These are phyloP conservation scores for Ochetophila trinervis DNA, from an alignment of 306 rosid species.

Conservation along the genomic window DNA sequence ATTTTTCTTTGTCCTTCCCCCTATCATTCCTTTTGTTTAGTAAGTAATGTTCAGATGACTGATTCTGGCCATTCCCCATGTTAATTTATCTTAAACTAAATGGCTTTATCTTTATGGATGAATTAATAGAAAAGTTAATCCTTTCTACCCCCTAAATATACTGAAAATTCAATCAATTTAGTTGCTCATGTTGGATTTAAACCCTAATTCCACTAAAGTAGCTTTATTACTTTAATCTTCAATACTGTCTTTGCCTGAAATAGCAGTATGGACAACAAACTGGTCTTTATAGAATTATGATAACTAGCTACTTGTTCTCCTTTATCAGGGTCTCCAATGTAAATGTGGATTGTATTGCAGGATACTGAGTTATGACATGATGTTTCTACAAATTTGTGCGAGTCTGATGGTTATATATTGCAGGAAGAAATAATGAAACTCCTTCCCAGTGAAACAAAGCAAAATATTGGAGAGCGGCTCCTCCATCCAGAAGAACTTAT, in stretches of 20 bases:
- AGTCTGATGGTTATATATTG: conserved; percentile 19
- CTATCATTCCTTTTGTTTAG: not conserved
- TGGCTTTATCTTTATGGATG: not conserved
- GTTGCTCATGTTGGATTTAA: no score
- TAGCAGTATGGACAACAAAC: not conserved
- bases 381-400: no score
- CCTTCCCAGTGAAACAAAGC: conserved; percentile 43
- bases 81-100: not conserved
- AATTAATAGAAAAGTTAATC: not conserved
- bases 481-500: conserved; percentile 80
- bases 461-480: conserved; percentile 48
- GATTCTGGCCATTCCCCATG: not conserved
- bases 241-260: no score
- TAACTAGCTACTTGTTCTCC: not conserved
- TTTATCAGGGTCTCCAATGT: not conserved
- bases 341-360: not conserved
- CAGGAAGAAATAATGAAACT: conserved; percentile 71
- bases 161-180: no score
- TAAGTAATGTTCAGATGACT: not conserved
- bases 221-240: no score
- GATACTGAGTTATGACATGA: not conserved
- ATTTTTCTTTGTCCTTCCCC: not conserved
- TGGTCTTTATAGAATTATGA: not conserved
- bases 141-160: no score
- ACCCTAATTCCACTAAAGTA: no score